Evolutionary conservation across 106 monocot species (phyloP).

Genomic region (Chionographis japonica): DNA sequence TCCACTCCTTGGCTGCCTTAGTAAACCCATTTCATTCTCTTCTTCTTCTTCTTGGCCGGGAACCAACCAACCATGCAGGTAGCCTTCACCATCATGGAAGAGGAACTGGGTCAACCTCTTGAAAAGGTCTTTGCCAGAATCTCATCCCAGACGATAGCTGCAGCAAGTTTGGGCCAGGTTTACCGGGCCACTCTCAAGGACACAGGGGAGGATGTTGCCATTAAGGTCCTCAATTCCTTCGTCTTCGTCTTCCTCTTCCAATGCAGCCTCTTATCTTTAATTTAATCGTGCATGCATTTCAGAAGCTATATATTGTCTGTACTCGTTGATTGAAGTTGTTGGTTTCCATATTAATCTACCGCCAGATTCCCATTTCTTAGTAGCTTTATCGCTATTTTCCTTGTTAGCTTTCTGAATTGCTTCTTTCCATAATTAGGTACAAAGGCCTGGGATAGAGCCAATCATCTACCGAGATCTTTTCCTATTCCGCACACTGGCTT

Average conservation of each 20-base stretch:
- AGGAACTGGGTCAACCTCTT: constrained; percentile 89
- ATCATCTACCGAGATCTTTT: constrained; percentile 98
- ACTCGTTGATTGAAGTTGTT: no score
- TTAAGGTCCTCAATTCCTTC: constrained; percentile 57
- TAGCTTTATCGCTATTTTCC: not conserved
- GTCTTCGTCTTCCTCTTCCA: no score
- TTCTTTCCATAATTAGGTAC: constrained; percentile 47
- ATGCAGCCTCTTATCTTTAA: no score
- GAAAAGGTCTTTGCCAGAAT: constrained; percentile 88
- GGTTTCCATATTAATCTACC: no score
- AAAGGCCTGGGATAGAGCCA: constrained; percentile 92
- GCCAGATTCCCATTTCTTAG: not conserved
- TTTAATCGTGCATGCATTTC: no score
- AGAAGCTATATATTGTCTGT: no score
- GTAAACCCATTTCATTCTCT: not conserved
- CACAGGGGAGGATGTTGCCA: constrained; percentile 95
- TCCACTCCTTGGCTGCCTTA: not conserved
- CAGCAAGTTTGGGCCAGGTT: constrained; percentile 95
- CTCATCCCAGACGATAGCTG: constrained; percentile 82
- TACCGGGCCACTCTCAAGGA: constrained; percentile 96
- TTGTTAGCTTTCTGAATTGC: not conserved
- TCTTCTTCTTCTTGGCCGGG: no score
- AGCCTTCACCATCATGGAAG: constrained; percentile 91
- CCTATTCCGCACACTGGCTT: constrained; percentile 92
- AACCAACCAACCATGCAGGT: constrained; percentile 16